Evolutionary conservation across 208 protist genomes (phyloP).

Genomic region (Trypanosoma theileri): DNA sequence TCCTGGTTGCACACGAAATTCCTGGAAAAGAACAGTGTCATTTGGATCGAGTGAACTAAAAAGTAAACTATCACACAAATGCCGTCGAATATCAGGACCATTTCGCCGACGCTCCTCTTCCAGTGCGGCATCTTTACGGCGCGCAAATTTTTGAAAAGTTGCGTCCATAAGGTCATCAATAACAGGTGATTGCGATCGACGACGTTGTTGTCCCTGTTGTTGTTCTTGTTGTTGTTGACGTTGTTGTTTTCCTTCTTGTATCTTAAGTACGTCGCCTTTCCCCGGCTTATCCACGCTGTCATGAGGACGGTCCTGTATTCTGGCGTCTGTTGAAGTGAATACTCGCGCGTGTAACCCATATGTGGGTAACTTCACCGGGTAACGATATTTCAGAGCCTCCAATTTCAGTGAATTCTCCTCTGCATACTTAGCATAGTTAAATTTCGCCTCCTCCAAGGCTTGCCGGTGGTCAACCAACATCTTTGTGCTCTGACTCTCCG

Average conservation of each 20-base stretch:
- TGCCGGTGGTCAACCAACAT: slow-evolving; percentile 52
- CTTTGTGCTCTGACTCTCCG: slow-evolving; percentile 55
- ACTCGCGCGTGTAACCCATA: slow-evolving; percentile 57
- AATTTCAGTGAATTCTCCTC: slow-evolving; percentile 58
- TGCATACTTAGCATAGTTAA: slow-evolving; percentile 61
- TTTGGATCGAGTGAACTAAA: slow-evolving; percentile 25
- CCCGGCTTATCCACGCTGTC: background rate
- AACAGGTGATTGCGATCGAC: background rate
- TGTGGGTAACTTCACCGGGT: slow-evolving; percentile 51
- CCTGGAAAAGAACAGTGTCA: slow-evolving; percentile 59
- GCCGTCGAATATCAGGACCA: slow-evolving; percentile 58
- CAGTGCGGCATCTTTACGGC: slow-evolving; percentile 58
- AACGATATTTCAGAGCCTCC: slow-evolving; percentile 59
- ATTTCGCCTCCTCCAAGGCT: slow-evolving; percentile 31
- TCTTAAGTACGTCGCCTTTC: background rate
- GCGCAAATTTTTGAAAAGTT: slow-evolving; percentile 50
- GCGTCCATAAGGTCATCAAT: slow-evolving; percentile 70
- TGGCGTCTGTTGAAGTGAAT: slow-evolving; percentile 33
- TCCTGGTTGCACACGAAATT: slow-evolving; percentile 32
- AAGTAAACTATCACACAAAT: slow-evolving; percentile 62
- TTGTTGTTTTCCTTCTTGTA: background rate
- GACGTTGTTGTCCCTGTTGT: slow-evolving; percentile 10
- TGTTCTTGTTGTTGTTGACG: background rate
- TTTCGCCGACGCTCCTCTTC: slow-evolving; percentile 68
- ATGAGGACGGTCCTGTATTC: slow-evolving; percentile 3